These are phyloP conservation scores for Globisporangium spiculum DNA, from an alignment of 352 stramenopile species.

Conservation along the genomic window DNA sequence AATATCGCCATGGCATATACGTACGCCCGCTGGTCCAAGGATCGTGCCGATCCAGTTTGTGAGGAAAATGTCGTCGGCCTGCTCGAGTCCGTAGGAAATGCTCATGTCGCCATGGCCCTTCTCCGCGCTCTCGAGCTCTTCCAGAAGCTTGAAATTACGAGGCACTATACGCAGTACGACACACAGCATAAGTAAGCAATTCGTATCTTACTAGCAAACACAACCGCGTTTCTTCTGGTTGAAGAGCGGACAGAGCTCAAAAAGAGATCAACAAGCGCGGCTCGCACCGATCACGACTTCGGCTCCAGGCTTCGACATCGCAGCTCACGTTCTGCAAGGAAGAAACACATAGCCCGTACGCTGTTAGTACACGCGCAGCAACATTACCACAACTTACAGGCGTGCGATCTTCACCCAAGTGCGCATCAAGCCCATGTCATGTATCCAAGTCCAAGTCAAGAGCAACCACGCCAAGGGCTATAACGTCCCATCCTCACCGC, in stretches of 20 bases:
- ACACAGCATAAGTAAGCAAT: not conserved
- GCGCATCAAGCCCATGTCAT: not conserved
- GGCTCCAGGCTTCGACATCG: conserved; percentile 72
- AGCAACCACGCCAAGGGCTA: not conserved
- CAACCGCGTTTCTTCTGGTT: not conserved
- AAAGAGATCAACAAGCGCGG: not conserved
- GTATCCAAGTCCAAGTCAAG: not conserved
- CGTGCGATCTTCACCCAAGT: not conserved
- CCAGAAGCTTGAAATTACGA: conserved; percentile 93
- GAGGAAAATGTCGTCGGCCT: conserved; percentile 97
- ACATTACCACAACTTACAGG: not conserved
- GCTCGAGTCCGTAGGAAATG: conserved; percentile 94
- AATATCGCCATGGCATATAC: conserved; percentile 17
- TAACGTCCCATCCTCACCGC: not conserved
- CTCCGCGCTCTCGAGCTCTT: conserved; percentile 91
- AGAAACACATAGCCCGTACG: not conserved
- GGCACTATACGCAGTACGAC: conserved; percentile 45
- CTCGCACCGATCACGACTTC: conserved; percentile 76
- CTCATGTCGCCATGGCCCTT: conserved; percentile 93
- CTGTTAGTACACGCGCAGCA: not conserved
- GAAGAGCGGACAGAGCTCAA: not conserved
- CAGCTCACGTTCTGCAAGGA: not conserved
- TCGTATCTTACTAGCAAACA: not conserved
- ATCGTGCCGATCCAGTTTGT: conserved; percentile 98
- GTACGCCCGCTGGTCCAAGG: conserved; percentile 93